These are phyloP conservation scores for Arachnopeziza araneosa DNA, from an alignment of 2,329 filamentous ascomycete genomes.

Conservation along the genomic window DNA sequence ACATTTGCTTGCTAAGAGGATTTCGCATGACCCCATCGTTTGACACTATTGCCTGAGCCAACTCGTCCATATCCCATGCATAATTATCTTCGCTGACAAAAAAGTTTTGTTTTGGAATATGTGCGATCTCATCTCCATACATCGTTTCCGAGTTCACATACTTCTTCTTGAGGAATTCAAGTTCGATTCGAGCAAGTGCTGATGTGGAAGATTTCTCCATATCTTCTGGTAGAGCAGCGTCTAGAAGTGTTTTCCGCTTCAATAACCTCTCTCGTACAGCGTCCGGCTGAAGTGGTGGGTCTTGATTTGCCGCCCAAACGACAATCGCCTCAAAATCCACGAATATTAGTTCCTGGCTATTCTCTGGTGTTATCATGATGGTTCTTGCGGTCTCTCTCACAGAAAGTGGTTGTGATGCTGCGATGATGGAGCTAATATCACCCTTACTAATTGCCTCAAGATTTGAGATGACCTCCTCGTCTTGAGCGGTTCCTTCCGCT, in stretches of 20 bases:
- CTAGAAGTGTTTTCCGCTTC: slow-evolving; percentile 5
- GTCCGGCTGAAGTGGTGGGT: background rate
- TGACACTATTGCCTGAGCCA: background rate
- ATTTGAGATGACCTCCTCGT: slow-evolving; percentile 1
- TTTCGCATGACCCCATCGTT: slow-evolving; percentile 7
- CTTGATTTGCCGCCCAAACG: background rate
- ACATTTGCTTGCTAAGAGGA: slow-evolving; percentile 2
- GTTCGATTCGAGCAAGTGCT: slow-evolving; percentile 3
- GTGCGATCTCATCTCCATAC: slow-evolving; percentile 2
- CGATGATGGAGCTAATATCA: background rate
- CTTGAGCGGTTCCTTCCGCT: background rate
- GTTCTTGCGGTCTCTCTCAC: background rate
- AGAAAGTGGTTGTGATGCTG: background rate
- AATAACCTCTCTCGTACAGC: slow-evolving; percentile 2
- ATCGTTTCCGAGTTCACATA: slow-evolving; percentile 10
- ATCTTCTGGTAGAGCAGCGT: slow-evolving; percentile 3
- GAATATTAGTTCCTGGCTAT: background rate
- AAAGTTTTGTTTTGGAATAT: slow-evolving; percentile 7
- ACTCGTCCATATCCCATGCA: slow-evolving; percentile 7
- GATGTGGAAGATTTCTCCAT: background rate
- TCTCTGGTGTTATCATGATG: background rate
- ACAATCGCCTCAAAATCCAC: slow-evolving; percentile 5
- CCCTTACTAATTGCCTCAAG: slow-evolving; percentile 1
- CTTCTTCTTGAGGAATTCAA: background rate
- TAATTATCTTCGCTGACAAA: slow-evolving; percentile 9